Evolutionary conservation across 495 filamentous ascomycete genomes (phyloP), one percentile per base, ranked within the genome.

Genomic region (Thozetella sp.): DNA sequence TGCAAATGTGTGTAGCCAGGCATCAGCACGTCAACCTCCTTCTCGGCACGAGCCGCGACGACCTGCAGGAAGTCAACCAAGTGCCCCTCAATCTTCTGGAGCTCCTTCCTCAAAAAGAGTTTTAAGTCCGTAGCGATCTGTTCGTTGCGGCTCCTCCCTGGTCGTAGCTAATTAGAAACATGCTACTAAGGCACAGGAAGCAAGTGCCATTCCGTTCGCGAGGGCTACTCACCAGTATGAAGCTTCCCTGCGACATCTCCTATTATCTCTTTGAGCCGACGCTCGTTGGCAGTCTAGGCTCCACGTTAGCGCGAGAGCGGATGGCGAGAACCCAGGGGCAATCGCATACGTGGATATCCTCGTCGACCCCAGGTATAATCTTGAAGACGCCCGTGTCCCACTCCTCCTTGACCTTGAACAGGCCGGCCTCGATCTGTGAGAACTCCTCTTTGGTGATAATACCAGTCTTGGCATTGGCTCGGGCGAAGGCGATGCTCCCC

Each of bases 281-380:
- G 88, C 82, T 97, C 94, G 67, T 97, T 97, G 56, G 93, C 93
- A 0, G 94, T 97, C n/a, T n/a, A n/a, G n/a, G n/a, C n/a, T n/a
- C n/a, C n/a, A n/a, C n/a, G n/a, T n/a, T n/a, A n/a, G n/a, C n/a
- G n/a, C n/a, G n/a, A n/a, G n/a, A n/a, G n/a, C n/a, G n/a, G n/a
- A n/a, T n/a, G n/a, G n/a, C n/a, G n/a, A n/a, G n/a, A n/a, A n/a
- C n/a, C n/a, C n/a, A n/a, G n/a, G n/a, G n/a, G n/a, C n/a, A n/a
- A n/a, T n/a, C n/a, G n/a, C n/a, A n/a, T n/a, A n/a, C n/a, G 76
- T 97, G 93, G 62, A 96, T 96, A 55, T 81, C 79, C 64, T 90
- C 90, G 60, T 93, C 90, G 59, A 85, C 81, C 55, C 80, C 85
- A 3, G 81, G 75, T 13, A 83, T 75, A 61, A 89, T 85, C 52